These are phyloP conservation scores for Escovopsis sp. DNA, from an alignment of 2,329 filamentous ascomycete genomes.

Conservation along the genomic window DNA sequence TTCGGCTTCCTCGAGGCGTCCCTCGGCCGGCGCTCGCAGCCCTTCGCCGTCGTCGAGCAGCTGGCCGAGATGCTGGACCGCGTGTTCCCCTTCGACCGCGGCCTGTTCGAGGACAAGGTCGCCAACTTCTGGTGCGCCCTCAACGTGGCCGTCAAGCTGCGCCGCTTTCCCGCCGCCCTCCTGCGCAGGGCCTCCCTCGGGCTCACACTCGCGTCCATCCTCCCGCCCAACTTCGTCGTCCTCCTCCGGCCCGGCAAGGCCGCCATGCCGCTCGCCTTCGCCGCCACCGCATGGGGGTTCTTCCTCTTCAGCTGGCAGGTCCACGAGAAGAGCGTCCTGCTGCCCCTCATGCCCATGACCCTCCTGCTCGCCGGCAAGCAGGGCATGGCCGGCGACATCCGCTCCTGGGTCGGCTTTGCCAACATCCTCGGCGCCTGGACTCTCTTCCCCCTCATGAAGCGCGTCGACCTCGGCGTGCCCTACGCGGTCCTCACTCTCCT, in stretches of 20 bases:
- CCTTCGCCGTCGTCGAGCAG: slow-evolving; percentile 66
- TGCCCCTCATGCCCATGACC: slow-evolving; percentile 89
- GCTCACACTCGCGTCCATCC: slow-evolving; percentile 61
- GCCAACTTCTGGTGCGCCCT: slow-evolving; percentile 95
- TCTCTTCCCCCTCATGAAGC: slow-evolving; percentile 76
- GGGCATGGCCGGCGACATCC: slow-evolving; percentile 59
- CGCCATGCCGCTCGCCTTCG: slow-evolving; percentile 65
- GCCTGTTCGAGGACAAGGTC: slow-evolving; percentile 96
- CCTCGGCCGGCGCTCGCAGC: slow-evolving; percentile 49
- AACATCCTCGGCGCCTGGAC: slow-evolving; percentile 87
- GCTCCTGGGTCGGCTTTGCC: slow-evolving; percentile 91
- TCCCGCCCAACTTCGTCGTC: slow-evolving; percentile 65
- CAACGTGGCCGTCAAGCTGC: slow-evolving; percentile 79
- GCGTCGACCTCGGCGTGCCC: slow-evolving; percentile 71
- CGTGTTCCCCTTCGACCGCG: slow-evolving; percentile 92
- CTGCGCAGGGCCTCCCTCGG: slow-evolving; percentile 64
- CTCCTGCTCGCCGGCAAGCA: slow-evolving; percentile 65
- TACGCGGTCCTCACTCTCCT: slow-evolving; percentile 74
- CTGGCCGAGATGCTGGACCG: slow-evolving; percentile 73
- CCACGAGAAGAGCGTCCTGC: slow-evolving; percentile 90
- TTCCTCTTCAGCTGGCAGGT: slow-evolving; percentile 97
- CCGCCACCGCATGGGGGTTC: slow-evolving; percentile 85
- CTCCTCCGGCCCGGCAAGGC: slow-evolving; percentile 65
- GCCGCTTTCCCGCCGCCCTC: slow-evolving; percentile 52
- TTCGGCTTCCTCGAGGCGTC: slow-evolving; percentile 43